These are phyloP conservation scores for Claviceps cyperi DNA, from an alignment of 2,329 filamentous ascomycete genomes.

Conservation along the genomic window DNA sequence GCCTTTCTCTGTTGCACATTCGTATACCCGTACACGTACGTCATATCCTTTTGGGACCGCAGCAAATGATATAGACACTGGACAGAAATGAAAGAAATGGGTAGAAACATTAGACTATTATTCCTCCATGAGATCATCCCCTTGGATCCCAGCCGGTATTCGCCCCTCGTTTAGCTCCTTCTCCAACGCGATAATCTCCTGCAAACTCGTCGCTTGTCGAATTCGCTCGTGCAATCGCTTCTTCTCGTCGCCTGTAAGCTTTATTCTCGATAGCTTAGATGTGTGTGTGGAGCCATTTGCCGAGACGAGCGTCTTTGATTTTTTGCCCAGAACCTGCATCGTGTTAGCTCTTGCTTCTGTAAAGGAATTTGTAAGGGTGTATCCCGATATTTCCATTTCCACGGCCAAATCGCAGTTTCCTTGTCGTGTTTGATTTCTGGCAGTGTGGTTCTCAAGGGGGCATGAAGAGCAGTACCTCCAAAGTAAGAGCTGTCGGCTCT, in stretches of 20 bases:
- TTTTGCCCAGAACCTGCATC: slow-evolving; percentile 61
- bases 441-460: neutral
- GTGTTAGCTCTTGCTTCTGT: slow-evolving; percentile 2
- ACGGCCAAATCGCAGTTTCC: too few species aligned
- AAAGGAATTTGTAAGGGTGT: too few species aligned
- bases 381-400: too few species aligned
- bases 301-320: slow-evolving; percentile 54
- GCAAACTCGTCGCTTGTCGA: slow-evolving; percentile 71
- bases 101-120: slow-evolving; percentile 16
- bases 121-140: slow-evolving; percentile 43
- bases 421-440: neutral
- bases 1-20: too few species aligned
- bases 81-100: neutral
- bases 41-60: too few species aligned
- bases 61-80: neutral
- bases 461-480: slow-evolving; percentile 34
- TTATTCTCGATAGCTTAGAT: slow-evolving; percentile 60
- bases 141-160: slow-evolving; percentile 54
- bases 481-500: slow-evolving; percentile 67
- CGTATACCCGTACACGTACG: too few species aligned
- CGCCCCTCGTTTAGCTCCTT: slow-evolving; percentile 83
- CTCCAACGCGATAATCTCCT: slow-evolving; percentile 81
- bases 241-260: slow-evolving; percentile 79
- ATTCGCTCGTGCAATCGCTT: slow-evolving; percentile 77
- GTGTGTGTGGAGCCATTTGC: slow-evolving; percentile 29